Conservation (phyloP, 768 basidiomycete genomes). For the Rhodosporidiobolus sp. region DNA sequence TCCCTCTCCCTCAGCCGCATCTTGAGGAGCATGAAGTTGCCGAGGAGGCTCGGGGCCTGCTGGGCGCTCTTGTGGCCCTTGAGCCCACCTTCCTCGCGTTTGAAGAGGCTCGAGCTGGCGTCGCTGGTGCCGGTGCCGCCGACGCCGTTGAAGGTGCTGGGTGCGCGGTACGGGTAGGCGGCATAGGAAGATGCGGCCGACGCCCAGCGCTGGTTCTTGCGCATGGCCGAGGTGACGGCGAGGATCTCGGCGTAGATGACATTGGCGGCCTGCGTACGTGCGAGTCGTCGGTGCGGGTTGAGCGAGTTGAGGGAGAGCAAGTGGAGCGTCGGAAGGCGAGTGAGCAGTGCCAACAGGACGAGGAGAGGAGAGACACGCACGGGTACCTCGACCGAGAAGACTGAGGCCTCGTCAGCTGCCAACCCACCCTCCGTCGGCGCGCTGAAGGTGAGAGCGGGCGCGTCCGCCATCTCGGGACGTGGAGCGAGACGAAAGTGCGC, state of each 20-base stretch:
- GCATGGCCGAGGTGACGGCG: constrained; percentile 87
- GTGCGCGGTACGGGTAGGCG: constrained; percentile 29
- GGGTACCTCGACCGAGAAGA: constrained; percentile 32
- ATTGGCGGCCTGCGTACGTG: constrained; percentile 37
- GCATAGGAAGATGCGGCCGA: constrained; percentile 46
- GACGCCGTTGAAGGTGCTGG: constrained; percentile 8
- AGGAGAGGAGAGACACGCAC: background rate
- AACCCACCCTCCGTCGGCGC: background rate
- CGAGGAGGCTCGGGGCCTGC: constrained; percentile 59
- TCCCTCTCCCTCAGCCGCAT: constrained; percentile 63
- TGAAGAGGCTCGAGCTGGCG: background rate
- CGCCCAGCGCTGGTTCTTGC: constrained; percentile 96
- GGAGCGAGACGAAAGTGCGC: background rate
- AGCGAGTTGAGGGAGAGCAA: background rate
- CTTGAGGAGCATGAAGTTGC: constrained; percentile 81
- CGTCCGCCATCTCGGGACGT: background rate
- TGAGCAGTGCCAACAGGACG: too few species aligned
- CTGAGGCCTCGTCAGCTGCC: background rate
- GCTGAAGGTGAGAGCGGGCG: background rate
- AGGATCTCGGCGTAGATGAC: constrained; percentile 84
- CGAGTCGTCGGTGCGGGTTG: background rate
- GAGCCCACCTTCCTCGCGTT: background rate
- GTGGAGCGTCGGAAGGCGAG: background rate
- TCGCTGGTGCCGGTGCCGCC: background rate
- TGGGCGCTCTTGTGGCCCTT: background rate